Conservation (phyloP, 2,329 filamentous ascomycete genomes). For the Cytospora paraplurivora region DNA sequence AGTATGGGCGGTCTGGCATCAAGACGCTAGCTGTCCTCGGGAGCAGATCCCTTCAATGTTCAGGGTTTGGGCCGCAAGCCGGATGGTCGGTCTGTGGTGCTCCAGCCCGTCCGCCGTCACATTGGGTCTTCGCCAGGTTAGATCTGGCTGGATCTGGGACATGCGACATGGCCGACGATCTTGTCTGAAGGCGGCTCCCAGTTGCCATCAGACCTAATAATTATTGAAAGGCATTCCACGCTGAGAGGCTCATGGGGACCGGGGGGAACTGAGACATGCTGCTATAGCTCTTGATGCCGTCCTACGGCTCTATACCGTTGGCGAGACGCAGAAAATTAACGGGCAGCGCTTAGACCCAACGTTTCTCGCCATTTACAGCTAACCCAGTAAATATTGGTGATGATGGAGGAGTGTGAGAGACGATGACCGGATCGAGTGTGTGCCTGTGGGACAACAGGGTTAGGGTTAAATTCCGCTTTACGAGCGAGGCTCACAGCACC, state of each 20-base stretch:
- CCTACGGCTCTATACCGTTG: neutral
- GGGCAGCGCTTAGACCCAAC: constrained; percentile 5
- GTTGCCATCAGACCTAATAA: neutral
- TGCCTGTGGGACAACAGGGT: too few species aligned
- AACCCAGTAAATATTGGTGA: too few species aligned
- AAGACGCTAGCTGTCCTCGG: constrained; percentile 12
- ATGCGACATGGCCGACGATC: constrained; percentile 1
- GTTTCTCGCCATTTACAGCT: neutral
- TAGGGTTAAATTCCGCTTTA: too few species aligned
- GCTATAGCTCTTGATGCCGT: neutral
- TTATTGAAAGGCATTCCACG: too few species aligned
- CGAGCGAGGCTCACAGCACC: too few species aligned
- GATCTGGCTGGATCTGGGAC: constrained; percentile 1
- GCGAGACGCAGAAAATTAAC: neutral
- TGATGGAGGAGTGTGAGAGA: too few species aligned
- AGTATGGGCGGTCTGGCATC: constrained; percentile 9
- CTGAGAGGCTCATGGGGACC: neutral
- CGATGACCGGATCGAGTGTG: too few species aligned
- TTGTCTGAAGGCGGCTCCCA: neutral
- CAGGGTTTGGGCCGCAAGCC: constrained; percentile 16
- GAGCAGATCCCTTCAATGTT: constrained; percentile 1
- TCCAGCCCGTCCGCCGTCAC: neutral
- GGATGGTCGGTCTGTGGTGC: constrained; percentile 1
- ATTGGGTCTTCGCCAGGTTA: constrained; percentile 3
- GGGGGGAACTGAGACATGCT: neutral